A percentile compares a stretch with the other conserved stretches of the same genome.
These are phyloP conservation scores for Priceomyces fermenticarens DNA, from an alignment of 805 yeast species.

Conservation along the genomic window DNA sequence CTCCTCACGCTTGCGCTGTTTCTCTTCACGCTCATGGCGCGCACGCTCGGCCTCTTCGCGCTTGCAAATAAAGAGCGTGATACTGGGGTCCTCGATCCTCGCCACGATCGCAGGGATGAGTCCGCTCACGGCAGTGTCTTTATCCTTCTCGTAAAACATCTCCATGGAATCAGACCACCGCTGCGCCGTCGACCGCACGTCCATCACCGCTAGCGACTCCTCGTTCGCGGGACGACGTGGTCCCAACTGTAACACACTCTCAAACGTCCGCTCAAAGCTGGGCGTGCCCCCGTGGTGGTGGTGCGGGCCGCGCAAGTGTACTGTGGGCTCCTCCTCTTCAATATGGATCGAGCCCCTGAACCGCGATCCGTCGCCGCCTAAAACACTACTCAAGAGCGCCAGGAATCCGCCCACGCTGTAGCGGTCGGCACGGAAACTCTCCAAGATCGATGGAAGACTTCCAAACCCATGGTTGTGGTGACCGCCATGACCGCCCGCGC, in stretches of 20 bases:
- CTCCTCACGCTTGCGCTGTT: constrained; percentile 25
- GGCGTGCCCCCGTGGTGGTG: constrained; percentile 6
- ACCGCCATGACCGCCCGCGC: not conserved
- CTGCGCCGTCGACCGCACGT: constrained; percentile 50
- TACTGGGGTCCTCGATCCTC: constrained; percentile 48
- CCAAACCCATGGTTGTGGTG: constrained; percentile 17
- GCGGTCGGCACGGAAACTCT: constrained; percentile 22
- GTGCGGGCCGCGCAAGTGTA: not conserved
- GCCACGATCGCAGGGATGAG: constrained; percentile 40
- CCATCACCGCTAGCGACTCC: constrained; percentile 20
- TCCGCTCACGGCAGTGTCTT: constrained; percentile 18
- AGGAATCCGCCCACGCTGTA: constrained; percentile 13
- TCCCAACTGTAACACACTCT: constrained; percentile 15
- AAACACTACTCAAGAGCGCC: constrained; percentile 15
- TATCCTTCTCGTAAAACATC: constrained; percentile 46
- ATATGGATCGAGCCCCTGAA: constrained; percentile 24
- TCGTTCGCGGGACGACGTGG: constrained; percentile 7
- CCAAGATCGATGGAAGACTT: constrained; percentile 21
- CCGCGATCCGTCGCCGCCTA: constrained; percentile 14
- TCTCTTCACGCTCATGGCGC: constrained; percentile 27
- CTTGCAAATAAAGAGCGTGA: constrained; percentile 29
- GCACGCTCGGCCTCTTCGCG: constrained; percentile 23
- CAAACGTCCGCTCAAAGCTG: constrained; percentile 25
- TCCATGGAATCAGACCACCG: constrained; percentile 66
- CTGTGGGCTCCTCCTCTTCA: constrained; percentile 7